These are phyloP conservation scores for Escovopsis weberi DNA, from an alignment of 2,329 filamentous ascomycete genomes.

Conservation along the genomic window DNA sequence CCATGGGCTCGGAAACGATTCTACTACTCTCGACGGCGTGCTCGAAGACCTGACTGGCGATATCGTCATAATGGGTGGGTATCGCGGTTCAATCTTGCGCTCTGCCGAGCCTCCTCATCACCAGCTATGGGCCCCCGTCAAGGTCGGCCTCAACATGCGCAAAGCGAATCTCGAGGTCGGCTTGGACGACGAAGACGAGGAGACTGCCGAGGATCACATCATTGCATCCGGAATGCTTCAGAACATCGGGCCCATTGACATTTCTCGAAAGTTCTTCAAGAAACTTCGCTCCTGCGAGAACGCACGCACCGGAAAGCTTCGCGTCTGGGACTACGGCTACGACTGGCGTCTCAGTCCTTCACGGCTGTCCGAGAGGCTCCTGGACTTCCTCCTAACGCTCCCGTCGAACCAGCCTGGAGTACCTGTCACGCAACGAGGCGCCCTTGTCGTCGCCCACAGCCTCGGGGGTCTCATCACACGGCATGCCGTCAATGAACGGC, in stretches of 20 bases:
- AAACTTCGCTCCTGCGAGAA: constrained; percentile 63
- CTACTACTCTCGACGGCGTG: constrained; percentile 33
- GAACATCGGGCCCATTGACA: constrained; percentile 82
- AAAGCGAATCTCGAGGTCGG: constrained; percentile 88
- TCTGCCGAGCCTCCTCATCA: constrained; percentile 69
- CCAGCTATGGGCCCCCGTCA: constrained; percentile 90
- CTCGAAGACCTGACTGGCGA: constrained; percentile 66
- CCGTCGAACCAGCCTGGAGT: constrained; percentile 54
- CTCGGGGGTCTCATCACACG: constrained; percentile 78
- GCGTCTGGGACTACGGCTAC: constrained; percentile 84
- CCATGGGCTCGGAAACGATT: constrained; percentile 8
- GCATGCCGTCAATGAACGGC: constrained; percentile 72
- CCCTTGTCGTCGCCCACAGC: constrained; percentile 72
- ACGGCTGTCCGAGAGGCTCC: constrained; percentile 56
- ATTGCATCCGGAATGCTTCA: constrained; percentile 80
- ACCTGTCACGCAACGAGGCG: constrained; percentile 45
- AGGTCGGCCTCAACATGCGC: constrained; percentile 78
- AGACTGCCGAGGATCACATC: constrained; percentile 68
- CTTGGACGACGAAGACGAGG: constrained; percentile 66
- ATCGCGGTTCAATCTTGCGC: constrained; percentile 77
- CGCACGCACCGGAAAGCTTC: constrained; percentile 51
- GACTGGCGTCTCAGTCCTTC: constrained; percentile 85
- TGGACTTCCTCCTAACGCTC: constrained; percentile 56
- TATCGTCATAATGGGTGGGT: constrained; percentile 77
- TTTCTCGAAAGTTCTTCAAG: constrained; percentile 69